phyloP scores from a whole-genome alignment of 345 rosid genomes.

The Pseudoturritis turrita region DNA sequence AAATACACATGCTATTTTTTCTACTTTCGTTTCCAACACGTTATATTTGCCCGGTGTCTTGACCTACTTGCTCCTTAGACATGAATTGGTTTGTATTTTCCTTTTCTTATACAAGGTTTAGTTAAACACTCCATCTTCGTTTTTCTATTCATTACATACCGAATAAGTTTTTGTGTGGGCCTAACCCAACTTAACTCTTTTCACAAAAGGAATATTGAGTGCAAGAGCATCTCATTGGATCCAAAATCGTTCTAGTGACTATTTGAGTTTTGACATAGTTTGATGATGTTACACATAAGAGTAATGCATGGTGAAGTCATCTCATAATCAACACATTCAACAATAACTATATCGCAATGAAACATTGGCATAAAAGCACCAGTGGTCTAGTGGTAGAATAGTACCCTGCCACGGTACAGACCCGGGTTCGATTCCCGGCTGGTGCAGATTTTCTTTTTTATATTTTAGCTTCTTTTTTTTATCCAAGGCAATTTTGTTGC shows the following conservation, averaged over 20 bases:
- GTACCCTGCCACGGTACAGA: slow-evolving; percentile 77
- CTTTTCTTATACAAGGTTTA: slow-evolving; percentile 17
- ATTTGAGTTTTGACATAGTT: too few species aligned
- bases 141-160: slow-evolving; percentile 8
- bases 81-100: neutral
- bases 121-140: slow-evolving; percentile 29
- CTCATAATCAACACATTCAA: too few species aligned
- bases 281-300: too few species aligned
- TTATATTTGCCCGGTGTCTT: neutral
- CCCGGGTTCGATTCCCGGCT: slow-evolving; percentile 84
- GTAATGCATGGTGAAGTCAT: too few species aligned
- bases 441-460: slow-evolving; percentile 34
- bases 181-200: slow-evolving; percentile 3
- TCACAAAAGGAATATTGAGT: neutral
- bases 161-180: slow-evolving; percentile 3
- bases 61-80: slow-evolving; percentile 3
- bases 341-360: too few species aligned
- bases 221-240: slow-evolving; percentile 2
- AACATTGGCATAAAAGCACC: slow-evolving; percentile 13
- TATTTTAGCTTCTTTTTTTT: neutral
- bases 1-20: neutral
- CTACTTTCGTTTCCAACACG: slow-evolving; percentile 8
- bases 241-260: neutral
- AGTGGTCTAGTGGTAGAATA: slow-evolving; percentile 52
- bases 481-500: neutral